phyloP scores from a whole-genome alignment of 2,329 filamentous ascomycete genomes.

The Ophiostoma angusticollis region DNA sequence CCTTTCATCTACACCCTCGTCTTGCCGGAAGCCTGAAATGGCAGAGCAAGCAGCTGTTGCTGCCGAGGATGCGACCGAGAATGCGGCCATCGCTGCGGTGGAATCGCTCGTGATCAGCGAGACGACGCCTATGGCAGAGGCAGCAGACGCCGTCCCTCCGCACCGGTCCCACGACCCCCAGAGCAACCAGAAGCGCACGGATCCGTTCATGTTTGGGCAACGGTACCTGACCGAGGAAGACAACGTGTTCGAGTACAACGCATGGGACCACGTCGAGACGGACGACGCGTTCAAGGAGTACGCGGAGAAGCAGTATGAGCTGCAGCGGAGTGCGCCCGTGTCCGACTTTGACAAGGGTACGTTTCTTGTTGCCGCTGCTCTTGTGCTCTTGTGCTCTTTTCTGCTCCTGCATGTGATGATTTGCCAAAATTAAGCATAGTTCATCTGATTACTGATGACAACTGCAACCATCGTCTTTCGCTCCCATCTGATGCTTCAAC shows the following conservation, averaged over 20 bases:
- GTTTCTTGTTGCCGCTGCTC: too few species aligned
- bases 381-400: slow-evolving; percentile 1
- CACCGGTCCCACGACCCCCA: slow-evolving; percentile 59
- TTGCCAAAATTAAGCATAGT: slow-evolving; percentile 52
- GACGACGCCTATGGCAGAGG: neutral
- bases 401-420: slow-evolving; percentile 25
- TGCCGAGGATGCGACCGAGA: slow-evolving; percentile 4
- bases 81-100: slow-evolving; percentile 6
- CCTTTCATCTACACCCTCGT: too few species aligned
- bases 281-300: slow-evolving; percentile 81
- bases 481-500: slow-evolving; percentile 61
- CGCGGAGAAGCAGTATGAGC: slow-evolving; percentile 68
- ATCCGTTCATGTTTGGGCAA: slow-evolving; percentile 93
- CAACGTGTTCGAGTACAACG: slow-evolving; percentile 93
- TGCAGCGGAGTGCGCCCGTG: slow-evolving; percentile 76
- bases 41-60: slow-evolving; percentile 4
- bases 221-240: slow-evolving; percentile 73
- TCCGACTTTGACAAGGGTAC: slow-evolving; percentile 83
- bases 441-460: slow-evolving; percentile 61
- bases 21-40: slow-evolving; percentile 4
- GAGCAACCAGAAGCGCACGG: slow-evolving; percentile 70
- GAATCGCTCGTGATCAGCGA: slow-evolving; percentile 10
- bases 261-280: slow-evolving; percentile 95
- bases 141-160: slow-evolving; percentile 27
- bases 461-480: slow-evolving; percentile 51